Evolutionary conservation across 2,329 filamentous ascomycete species (phyloP).

Genomic region (Onygenales sp.): DNA sequence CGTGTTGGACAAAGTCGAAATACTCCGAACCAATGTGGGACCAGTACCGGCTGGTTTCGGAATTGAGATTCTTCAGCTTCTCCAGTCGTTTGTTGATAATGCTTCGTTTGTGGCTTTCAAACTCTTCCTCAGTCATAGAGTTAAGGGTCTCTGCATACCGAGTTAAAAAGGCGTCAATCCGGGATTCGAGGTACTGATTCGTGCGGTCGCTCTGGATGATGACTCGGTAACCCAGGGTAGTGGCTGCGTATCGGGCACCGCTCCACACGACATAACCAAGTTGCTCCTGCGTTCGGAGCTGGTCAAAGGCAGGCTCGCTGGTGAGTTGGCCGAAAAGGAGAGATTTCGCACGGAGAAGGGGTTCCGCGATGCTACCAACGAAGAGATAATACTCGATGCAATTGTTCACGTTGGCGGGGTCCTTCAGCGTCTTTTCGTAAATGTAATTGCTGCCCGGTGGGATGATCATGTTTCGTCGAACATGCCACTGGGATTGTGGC

Average conservation of each 20-base stretch:
- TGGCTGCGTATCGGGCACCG: conserved; percentile 60
- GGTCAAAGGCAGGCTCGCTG: conserved; percentile 88
- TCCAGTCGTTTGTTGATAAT: conserved; percentile 79
- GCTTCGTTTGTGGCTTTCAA: conserved; percentile 84
- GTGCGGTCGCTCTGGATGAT: conserved; percentile 88
- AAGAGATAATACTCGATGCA: conserved; percentile 72
- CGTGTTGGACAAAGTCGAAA: conserved; percentile 79
- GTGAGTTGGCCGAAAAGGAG: conserved; percentile 81
- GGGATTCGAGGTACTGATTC: conserved; percentile 70
- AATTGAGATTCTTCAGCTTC: conserved; percentile 82
- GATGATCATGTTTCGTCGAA: conserved; percentile 66
- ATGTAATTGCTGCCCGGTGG: conserved; percentile 74
- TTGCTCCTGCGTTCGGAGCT: conserved; percentile 92
- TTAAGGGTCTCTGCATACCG: conserved; percentile 57
- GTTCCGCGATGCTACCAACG: conserved; percentile 59
- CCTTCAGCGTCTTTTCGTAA: conserved; percentile 70
- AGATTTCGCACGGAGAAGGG: conserved; percentile 62
- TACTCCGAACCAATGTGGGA: conserved; percentile 73
- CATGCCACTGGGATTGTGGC: conserved; percentile 68
- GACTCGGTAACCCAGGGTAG: conserved; percentile 76
- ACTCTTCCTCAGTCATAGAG: conserved; percentile 71
- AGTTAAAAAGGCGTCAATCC: conserved; percentile 76
- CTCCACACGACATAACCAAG: conserved; percentile 95
- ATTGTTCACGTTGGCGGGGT: conserved; percentile 82
- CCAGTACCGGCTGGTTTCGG: conserved; percentile 79